Evolutionary conservation across 257 asterid species (phyloP).

Genomic region (Anisodus tanguticus): DNA sequence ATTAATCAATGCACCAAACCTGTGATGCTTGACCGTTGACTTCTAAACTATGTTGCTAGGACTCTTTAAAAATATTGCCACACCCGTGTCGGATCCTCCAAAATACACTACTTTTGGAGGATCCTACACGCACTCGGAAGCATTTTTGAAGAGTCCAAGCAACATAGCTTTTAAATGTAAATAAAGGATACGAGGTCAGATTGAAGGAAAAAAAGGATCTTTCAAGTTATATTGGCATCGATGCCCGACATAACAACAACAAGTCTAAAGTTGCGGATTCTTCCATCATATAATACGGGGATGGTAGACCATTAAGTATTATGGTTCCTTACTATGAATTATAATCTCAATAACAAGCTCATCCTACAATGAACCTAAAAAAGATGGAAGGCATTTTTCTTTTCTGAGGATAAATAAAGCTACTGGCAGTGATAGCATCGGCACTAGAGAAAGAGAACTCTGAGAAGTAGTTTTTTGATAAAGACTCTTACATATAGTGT

Average conservation of each 20-base stretch:
- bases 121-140: neutral
- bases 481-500: neutral
- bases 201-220: neutral
- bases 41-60: neutral
- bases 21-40: neutral
- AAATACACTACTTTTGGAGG: neutral
- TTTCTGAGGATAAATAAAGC: neutral
- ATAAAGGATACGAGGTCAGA: neutral
- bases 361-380: neutral
- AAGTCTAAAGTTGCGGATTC: conserved; percentile 6
- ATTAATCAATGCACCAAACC: neutral
- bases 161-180: neutral
- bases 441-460: conserved; percentile 17
- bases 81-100: neutral
- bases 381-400: neutral
- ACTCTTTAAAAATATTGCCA: neutral
- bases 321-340: conserved; percentile 12
- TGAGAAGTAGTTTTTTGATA: neutral
- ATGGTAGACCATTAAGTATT: neutral
- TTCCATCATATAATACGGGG: conserved; percentile 5
- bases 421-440: neutral
- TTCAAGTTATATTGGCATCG: neutral
- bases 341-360: conserved; percentile 13
- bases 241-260: neutral
- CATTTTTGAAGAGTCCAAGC: neutral